Evolutionary conservation across 2,329 filamentous ascomycete species (phyloP), one percentile per base, ranked within the genome.

Genomic region (Epichloe elymi): DNA sequence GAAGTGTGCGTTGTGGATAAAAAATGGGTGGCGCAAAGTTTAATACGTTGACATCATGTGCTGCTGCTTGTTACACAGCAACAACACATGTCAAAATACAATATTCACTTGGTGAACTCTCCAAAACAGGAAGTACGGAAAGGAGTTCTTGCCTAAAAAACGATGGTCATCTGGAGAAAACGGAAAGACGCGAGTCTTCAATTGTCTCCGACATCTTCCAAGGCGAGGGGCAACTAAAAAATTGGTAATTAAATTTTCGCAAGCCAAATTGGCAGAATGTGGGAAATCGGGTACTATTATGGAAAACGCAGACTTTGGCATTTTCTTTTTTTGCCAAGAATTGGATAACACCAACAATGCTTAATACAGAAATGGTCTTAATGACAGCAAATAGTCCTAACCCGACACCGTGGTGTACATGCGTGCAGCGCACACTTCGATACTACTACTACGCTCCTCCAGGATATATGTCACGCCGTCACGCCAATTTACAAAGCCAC

Each of bases 401-500:
- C 17, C 20, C 49, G 33, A 52, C 43, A 46, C 35, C 11, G n/a
- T 44, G 33, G n/a, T 42, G 20, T 44, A 30, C 40, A 35, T 35
- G 11, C 19, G 47, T 49, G 20, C 17, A 41, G 33, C 57, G 49
- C 55, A 54, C 54, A 46, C 55, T 54, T 48, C 43, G 51, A 57
- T 46, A 48, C 40, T 54, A 48, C 40, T 54, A 44, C 42, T 14
- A 43, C 35, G 26, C 37, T 45, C 35, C 33, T 46, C 20, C 36
- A 20, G 38, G 33, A n/a, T 38, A 48, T 38, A 35, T 45, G 35
- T 23, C 15, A n/a, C 41, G 37, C 30, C 12, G 35, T 23, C 15
- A n/a, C 42, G 30, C 30, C 12, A 30, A 47, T 57, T 72, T 76
- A 80, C 65, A 80, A 61, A 54, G 72, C 62, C 52, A 80, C 61